phyloP scores from a whole-genome alignment of 352 stramenopile genomes.

The Phytopythium ostracodes region DNA sequence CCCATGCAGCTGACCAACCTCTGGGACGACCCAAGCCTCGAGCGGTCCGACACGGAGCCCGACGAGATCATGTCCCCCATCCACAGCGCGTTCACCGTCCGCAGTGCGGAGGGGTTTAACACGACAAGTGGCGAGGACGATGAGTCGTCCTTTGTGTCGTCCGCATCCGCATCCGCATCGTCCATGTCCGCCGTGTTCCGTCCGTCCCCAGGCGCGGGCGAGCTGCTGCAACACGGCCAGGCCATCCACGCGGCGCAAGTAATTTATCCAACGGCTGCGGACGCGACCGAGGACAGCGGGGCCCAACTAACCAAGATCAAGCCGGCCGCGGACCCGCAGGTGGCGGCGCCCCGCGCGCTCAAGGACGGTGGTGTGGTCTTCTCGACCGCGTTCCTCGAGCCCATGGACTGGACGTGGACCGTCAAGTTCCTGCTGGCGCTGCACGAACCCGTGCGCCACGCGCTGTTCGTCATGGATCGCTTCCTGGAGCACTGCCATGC shows the following conservation, averaged over 20 bases:
- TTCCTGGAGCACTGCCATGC: slow-evolving; percentile 65
- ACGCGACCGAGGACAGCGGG: background rate
- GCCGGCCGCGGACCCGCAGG: slow-evolving; percentile 18
- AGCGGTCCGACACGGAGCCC: slow-evolving; percentile 24
- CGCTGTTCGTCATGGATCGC: slow-evolving; percentile 78
- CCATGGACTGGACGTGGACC: slow-evolving; percentile 61
- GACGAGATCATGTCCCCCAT: slow-evolving; percentile 45
- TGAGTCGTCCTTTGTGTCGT: background rate
- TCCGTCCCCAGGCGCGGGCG: background rate
- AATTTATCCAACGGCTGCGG: background rate
- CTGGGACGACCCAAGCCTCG: slow-evolving; percentile 41
- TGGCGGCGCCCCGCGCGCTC: slow-evolving; percentile 28
- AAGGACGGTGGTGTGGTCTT: slow-evolving; percentile 62
- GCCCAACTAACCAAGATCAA: slow-evolving; percentile 14
- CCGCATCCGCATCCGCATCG: background rate
- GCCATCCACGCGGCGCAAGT: background rate
- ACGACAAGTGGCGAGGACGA: slow-evolving; percentile 37
- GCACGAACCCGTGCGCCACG: slow-evolving; percentile 76
- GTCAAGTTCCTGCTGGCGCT: slow-evolving; percentile 65
- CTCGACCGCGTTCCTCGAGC: slow-evolving; percentile 54
- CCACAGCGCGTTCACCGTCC: slow-evolving; percentile 22
- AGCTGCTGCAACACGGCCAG: background rate
- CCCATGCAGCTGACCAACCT: slow-evolving; percentile 40
- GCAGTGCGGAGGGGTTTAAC: slow-evolving; percentile 42
- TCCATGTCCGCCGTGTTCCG: slow-evolving; percentile 1